phyloP scores from a whole-genome alignment of 2,329 filamentous ascomycete genomes.

The Epichloe sylvatica region DNA sequence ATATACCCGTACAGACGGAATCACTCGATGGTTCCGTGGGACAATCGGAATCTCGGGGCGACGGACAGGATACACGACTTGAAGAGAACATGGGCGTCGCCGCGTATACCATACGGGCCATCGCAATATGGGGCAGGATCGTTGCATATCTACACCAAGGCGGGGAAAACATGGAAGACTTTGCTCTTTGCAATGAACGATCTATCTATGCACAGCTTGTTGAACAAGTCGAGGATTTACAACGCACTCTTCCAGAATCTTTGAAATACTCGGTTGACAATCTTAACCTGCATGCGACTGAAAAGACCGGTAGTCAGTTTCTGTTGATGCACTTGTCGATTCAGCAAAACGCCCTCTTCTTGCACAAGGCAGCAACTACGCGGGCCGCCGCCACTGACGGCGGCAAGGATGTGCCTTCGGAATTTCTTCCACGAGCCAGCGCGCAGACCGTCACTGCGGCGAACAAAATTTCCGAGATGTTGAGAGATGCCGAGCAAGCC shows the following conservation, averaged over 20 bases:
- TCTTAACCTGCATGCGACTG: constrained; percentile 67
- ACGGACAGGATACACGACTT: constrained; percentile 50
- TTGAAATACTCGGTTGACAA: constrained; percentile 72
- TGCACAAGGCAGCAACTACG: constrained; percentile 75
- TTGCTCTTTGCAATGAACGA: constrained; percentile 69
- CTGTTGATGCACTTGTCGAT: constrained; percentile 81
- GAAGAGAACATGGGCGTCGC: constrained; percentile 87
- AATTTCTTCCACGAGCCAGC: constrained; percentile 64
- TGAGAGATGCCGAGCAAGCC: constrained; percentile 60
- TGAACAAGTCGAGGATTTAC: constrained; percentile 57
- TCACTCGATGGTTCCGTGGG: constrained; percentile 59
- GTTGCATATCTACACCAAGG: constrained; percentile 85
- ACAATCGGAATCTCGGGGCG: constrained; percentile 46
- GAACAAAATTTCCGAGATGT: constrained; percentile 69
- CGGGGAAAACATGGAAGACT: constrained; percentile 67
- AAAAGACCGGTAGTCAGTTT: constrained; percentile 80
- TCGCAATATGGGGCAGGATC: constrained; percentile 80
- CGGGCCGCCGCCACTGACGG: constrained; percentile 50
- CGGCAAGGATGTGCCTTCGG: constrained; percentile 56
- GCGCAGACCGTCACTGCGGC: constrained; percentile 70
- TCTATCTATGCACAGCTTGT: constrained; percentile 62
- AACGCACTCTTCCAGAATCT: constrained; percentile 50
- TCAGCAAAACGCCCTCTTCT: constrained; percentile 79
- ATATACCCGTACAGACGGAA: constrained; percentile 80
- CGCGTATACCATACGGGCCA: constrained; percentile 73